These are phyloP conservation scores for Penicillium alfredii DNA, from an alignment of 495 filamentous ascomycete genomes.

Conservation along the genomic window DNA sequence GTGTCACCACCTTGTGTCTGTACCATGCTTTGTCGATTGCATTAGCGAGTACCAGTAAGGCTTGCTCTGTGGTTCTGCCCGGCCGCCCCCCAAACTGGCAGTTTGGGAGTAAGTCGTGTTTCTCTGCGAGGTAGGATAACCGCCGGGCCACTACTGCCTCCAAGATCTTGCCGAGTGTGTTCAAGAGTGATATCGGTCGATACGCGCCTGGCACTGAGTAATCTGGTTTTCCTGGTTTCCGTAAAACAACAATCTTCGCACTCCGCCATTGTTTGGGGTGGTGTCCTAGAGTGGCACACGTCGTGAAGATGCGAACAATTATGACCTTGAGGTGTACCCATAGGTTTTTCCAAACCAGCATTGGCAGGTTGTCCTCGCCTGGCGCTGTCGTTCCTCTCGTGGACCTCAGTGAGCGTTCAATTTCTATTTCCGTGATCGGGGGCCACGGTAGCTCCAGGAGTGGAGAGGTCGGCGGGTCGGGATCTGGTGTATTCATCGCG, in stretches of 20 bases:
- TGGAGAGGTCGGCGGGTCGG: background rate
- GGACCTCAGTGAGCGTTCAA: constrained; percentile 4
- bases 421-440: constrained; percentile 12
- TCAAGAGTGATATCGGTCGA: constrained; percentile 18
- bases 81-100: constrained; percentile 21
- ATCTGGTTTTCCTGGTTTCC: constrained; percentile 17
- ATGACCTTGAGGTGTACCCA: constrained; percentile 6
- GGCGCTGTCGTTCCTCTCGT: constrained; percentile 12
- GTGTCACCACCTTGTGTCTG: constrained; percentile 12
- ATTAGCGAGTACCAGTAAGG: constrained; percentile 18
- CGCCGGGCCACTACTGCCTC: constrained; percentile 6
- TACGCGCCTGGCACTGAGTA: constrained; percentile 12
- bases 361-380: constrained; percentile 14
- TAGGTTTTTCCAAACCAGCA: constrained; percentile 14
- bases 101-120: constrained; percentile 12
- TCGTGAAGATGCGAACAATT: constrained; percentile 15
- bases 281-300: constrained; percentile 13
- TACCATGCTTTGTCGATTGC: constrained; percentile 23
- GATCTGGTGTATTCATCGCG: constrained; percentile 2
- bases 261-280: constrained; percentile 11
- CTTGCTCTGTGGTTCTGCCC: constrained; percentile 19
- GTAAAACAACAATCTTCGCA: constrained; percentile 14
- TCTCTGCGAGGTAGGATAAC: constrained; percentile 8
- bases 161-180: constrained; percentile 19
- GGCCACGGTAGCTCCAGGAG: constrained; percentile 7